phyloP scores from a whole-genome alignment of 202 grass and related monocot genomes.

The Panicum hallii region DNA sequence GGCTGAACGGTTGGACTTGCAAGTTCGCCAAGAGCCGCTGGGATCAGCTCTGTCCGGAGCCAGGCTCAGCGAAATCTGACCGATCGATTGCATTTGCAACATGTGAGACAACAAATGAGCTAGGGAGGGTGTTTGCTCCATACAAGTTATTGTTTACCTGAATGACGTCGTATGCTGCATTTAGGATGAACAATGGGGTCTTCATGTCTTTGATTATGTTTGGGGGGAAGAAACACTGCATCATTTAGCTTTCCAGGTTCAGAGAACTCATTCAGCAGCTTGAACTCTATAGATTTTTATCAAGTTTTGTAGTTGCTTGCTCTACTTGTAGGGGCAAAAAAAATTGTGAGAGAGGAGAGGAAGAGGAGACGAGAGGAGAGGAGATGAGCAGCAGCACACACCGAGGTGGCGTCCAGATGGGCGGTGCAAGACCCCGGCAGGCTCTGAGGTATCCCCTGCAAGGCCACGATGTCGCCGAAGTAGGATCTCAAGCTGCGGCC shows the following conservation, averaged over 20 bases:
- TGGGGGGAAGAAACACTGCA: constrained; percentile 93
- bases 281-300: not conserved
- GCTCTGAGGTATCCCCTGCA: constrained; percentile 61
- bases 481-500: constrained; percentile 58
- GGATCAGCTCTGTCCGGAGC: constrained; percentile 61
- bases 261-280: not conserved
- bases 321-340: not conserved
- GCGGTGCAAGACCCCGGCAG: constrained; percentile 67
- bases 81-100: not conserved
- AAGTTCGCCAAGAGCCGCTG: constrained; percentile 59
- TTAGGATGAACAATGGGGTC: constrained; percentile 83
- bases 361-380: too few species aligned
- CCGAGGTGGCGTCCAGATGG: constrained; percentile 72
- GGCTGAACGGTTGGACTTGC: constrained; percentile 71
- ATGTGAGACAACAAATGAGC: not conserved
- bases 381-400: constrained; percentile 2
- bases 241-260: not conserved
- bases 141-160: constrained; percentile 59
- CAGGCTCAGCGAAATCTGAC: constrained; percentile 75
- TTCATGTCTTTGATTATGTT: constrained; percentile 64
- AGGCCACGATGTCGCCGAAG: constrained; percentile 58
- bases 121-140: too few species aligned
- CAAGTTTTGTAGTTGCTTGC: not conserved
- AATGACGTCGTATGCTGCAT: constrained; percentile 85
- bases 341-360: not conserved